Base-by-base conservation (phyloP, 192 early-diverging fungal genomes). In the Ambispora gerdemannii region DNA sequence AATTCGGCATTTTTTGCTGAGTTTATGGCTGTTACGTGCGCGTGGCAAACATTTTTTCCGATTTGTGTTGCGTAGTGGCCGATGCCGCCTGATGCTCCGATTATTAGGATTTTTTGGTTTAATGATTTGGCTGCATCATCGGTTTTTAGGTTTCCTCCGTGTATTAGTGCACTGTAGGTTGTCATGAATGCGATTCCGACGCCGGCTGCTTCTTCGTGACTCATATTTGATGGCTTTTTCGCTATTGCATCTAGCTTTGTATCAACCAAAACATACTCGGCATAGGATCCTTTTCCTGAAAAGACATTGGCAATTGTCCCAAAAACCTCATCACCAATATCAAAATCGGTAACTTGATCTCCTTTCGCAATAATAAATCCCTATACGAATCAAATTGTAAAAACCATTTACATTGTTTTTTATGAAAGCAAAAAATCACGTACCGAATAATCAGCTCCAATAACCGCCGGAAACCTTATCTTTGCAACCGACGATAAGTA, bases 21-120 rank as follows among this genome's bases (percentile, higher is more conserved):
- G 63, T 85, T 86, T 30, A 87, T 76, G 3, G 73, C 87, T 19
- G 80, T 77, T 0, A 86, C 84, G 34, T 85, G 56, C 3, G 84
- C 84, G 13, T 84, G 82, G 33, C 28, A 25, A 27, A 79, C 17
- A 1, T 75, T 74, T 35, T 88, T 87, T 50, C 81, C 84, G 1
- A 84, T 32, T 71, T 86, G 84, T 11, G 84, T 79, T 2, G 72
- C 78, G 52, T 72, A 80, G 1, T 71, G 79, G 4, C 84, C 84
- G 70, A 75, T 63, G 34, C 82, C 84, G 32, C 83, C 82, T 47
- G 81, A 81, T 3, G 84, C 84, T 20, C 84, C 84, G 22, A 79
- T 68, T 7, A 86, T 51, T 17, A 86, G 22, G 22, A 84, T 73
- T 36, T 80, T 84, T 38, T 34, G 13, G 10, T 64, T 30, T 4